Evolutionary conservation across 2,329 filamentous ascomycete genomes (phyloP), one percentile per base, ranked within the genome.

Genomic region (Sarocladium oryzae): DNA sequence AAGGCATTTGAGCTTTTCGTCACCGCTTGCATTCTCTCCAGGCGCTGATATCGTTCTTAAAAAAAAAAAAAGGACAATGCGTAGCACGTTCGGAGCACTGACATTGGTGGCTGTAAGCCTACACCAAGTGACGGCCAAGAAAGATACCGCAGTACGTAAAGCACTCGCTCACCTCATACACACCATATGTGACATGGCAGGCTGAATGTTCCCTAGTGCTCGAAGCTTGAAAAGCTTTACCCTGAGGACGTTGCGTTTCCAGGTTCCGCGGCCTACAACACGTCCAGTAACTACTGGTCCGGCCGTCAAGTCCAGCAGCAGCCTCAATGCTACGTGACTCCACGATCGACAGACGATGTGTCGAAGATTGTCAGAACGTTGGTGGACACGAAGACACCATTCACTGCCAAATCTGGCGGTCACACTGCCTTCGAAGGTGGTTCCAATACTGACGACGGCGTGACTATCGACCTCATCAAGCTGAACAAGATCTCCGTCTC

Each of bases 361-460:
- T 56, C 57, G 4, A 30, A 11, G 8, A 30, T 45, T 18, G 36
- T 32, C 2, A 51, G 54, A 5, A 53, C 59, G 1, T 30, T 50
- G 23, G 18, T 51, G 33, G 41, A 11, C 11, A 24, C 35, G 11
- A n/a, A 45, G 45, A 51, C 49, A 24, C 33, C 41, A 26, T 74
- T 74, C 56, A 69, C 73, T 1, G 65, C 69, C 30, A 69, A 69
- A 38, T 69, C 70, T 50, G 73, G 73, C n/a, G 74, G 73, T 0
- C 74, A 77, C 55, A 65, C 68, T 5, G 63, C 68, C 4, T 70
- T 71, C 55, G 61, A 64, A 0, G 68, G 67, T 5, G 62, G 66
- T 3, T 69, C 72, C 0, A 72, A 61, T 23, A 67, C 64, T 33
- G 57, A 61, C 7, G 58, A 53, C 2, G 67, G 67, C 8, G 57